Percentiles rank a stretch among this genome's conserved stretches.
Conservation (phyloP, 2,329 filamentous ascomycete genomes). For the Xenosphaeropsis pyriputrescens region DNA sequence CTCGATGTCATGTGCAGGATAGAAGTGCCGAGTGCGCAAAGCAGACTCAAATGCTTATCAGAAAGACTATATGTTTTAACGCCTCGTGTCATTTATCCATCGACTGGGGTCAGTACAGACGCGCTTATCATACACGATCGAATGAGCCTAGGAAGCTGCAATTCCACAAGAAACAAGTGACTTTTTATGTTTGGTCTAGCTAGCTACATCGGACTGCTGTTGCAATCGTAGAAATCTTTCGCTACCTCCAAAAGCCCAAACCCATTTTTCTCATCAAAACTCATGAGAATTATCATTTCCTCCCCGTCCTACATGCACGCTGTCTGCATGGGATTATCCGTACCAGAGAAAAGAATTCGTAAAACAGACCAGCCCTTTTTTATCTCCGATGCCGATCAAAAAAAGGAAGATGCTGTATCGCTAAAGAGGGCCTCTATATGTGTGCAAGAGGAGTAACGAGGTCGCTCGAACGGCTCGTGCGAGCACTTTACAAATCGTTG, state of each 20-base stretch:
- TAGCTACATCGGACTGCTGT: neutral
- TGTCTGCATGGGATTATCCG: neutral
- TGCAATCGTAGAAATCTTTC: neutral
- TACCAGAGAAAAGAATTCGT: neutral
- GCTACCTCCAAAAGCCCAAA: neutral
- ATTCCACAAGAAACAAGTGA: neutral
- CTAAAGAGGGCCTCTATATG: neutral
- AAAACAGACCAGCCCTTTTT: neutral
- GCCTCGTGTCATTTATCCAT: too few relatives aligned
- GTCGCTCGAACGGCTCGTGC: neutral
- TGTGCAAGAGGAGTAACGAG: constrained; percentile 8
- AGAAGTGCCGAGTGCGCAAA: too few relatives aligned
- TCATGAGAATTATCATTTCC: neutral
- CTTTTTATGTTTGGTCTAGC: neutral
- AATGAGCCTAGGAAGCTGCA: too few relatives aligned
- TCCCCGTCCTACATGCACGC: neutral
- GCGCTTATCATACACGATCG: too few relatives aligned
- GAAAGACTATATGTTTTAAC: too few relatives aligned
- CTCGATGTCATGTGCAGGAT: too few relatives aligned
- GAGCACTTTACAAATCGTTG: constrained; percentile 32
- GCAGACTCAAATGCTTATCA: too few relatives aligned
- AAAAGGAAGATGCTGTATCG: neutral
- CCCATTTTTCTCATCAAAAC: neutral
- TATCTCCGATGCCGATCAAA: neutral
- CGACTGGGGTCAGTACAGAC: too few relatives aligned